phyloP scores from a whole-genome alignment of 805 yeast species.

The Blastobotrys chiropterorum region DNA sequence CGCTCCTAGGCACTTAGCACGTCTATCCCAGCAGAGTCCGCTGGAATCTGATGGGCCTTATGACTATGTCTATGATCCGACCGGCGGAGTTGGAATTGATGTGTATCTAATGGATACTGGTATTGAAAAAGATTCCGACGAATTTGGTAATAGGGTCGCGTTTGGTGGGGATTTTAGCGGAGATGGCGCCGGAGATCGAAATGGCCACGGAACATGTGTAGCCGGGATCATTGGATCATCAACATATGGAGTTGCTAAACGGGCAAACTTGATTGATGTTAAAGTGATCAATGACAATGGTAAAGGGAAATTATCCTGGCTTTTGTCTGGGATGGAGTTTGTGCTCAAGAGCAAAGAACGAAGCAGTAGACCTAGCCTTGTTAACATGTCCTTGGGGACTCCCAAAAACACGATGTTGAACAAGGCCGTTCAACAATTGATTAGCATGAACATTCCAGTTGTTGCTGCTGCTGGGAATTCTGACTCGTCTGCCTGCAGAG shows the following conservation, averaged over 20 bases:
- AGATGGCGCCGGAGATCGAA: slow-evolving; percentile 51
- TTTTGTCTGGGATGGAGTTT: slow-evolving; percentile 31
- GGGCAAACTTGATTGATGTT: slow-evolving; percentile 55
- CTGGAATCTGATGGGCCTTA: slow-evolving; percentile 35
- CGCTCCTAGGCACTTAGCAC: slow-evolving; percentile 46
- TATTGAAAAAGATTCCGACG: slow-evolving; percentile 32
- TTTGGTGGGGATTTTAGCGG: slow-evolving; percentile 41
- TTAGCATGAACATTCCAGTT: slow-evolving; percentile 23
- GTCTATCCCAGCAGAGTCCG: slow-evolving; percentile 23
- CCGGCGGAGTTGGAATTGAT: slow-evolving; percentile 51
- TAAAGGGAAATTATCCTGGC: slow-evolving; percentile 44
- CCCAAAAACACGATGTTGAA: slow-evolving; percentile 22
- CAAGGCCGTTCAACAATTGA: slow-evolving; percentile 24
- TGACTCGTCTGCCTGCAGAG: slow-evolving; percentile 66
- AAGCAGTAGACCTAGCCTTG: slow-evolving; percentile 16
- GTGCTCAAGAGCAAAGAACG: slow-evolving; percentile 20
- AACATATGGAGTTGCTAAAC: slow-evolving; percentile 75
- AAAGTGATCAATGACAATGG: slow-evolving; percentile 66
- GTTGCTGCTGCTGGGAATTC: slow-evolving; percentile 56
- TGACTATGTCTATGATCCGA: slow-evolving; percentile 26
- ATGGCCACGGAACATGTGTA: slow-evolving; percentile 89
- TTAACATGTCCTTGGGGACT: slow-evolving; percentile 26
- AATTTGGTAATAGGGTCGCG: slow-evolving; percentile 37
- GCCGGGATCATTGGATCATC: slow-evolving; percentile 78
- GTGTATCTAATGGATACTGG: slow-evolving; percentile 85